Percentiles rank a stretch among this genome's conserved stretches.
These are phyloP conservation scores for Lachancea sp. DNA, from an alignment of 805 yeast species.

Conservation along the genomic window DNA sequence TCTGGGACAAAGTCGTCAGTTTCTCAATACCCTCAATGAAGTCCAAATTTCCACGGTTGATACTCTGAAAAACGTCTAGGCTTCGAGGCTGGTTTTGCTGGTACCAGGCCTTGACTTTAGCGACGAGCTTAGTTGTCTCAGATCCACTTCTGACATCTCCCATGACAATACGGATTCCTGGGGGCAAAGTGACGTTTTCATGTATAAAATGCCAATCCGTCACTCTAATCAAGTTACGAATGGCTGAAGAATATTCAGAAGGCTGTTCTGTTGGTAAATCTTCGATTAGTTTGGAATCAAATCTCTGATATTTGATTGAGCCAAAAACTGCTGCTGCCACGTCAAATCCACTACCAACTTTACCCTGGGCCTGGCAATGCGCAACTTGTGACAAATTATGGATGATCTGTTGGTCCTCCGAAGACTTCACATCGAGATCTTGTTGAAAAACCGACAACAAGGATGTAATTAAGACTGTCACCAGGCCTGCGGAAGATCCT, in stretches of 20 bases:
- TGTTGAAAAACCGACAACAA: conserved; percentile 44
- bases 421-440: conserved; percentile 29
- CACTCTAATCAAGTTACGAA: conserved; percentile 36
- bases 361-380: conserved; percentile 91
- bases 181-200: conserved; percentile 57
- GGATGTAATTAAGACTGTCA: conserved; percentile 70
- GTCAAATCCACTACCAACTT: conserved; percentile 95
- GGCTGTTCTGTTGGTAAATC: conserved; percentile 30
- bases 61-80: conserved; percentile 42
- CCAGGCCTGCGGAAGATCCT: conserved; percentile 94
- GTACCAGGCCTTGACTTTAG: conserved; percentile 69
- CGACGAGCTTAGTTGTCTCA: conserved; percentile 86
- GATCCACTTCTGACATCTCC: conserved; percentile 93
- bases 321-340: conserved; percentile 95
- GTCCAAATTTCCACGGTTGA: conserved; percentile 53
- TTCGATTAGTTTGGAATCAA: conserved; percentile 49
- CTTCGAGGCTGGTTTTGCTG: conserved; percentile 45
- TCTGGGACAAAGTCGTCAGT: conserved; percentile 33
- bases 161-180: conserved; percentile 65
- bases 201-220: conserved; percentile 58
- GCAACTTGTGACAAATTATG: conserved; percentile 86
- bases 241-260: conserved; percentile 23
- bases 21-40: conserved; percentile 45
- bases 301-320: conserved; percentile 74
- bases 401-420: conserved; percentile 33